Evolutionary conservation across 371 early-diverging fungal genomes (phyloP).

Genomic region (Capillidium rhysosporum): DNA sequence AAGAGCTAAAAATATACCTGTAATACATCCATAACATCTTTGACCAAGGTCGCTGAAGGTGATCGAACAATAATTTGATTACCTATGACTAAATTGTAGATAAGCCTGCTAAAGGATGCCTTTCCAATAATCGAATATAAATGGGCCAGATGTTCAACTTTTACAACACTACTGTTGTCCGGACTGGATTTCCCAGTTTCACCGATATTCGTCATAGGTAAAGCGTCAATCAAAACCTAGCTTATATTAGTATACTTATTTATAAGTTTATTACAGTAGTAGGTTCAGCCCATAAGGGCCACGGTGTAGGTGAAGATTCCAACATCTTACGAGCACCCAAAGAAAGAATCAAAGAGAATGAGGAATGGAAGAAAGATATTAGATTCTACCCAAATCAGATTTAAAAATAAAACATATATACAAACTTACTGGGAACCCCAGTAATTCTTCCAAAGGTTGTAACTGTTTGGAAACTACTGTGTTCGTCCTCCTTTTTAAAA

Average conservation of each 20-base stretch:
- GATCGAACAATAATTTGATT: constrained; percentile 23
- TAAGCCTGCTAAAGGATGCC: constrained; percentile 15
- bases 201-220: background rate
- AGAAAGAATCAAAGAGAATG: constrained; percentile 28
- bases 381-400: constrained; percentile 20
- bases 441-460: background rate
- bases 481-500: background rate
- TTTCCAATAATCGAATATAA: constrained; percentile 13
- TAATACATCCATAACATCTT: constrained; percentile 12
- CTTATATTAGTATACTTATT: background rate
- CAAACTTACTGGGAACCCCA: background rate
- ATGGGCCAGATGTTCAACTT: constrained; percentile 14
- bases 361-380: constrained; percentile 25
- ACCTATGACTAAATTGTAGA: constrained; percentile 19
- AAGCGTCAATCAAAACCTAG: background rate
- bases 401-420: background rate
- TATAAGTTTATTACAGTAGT: constrained; percentile 6
- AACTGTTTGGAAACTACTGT: background rate
- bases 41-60: constrained; percentile 11
- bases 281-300: constrained; percentile 1
- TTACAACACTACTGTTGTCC: constrained; percentile 1
- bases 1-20: constrained; percentile 11
- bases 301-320: constrained; percentile 5
- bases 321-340: constrained; percentile 17
- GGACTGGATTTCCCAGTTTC: background rate